These are phyloP conservation scores for Populus hybrid DNA, from an alignment of 441 rosid species.

Conservation along the genomic window DNA sequence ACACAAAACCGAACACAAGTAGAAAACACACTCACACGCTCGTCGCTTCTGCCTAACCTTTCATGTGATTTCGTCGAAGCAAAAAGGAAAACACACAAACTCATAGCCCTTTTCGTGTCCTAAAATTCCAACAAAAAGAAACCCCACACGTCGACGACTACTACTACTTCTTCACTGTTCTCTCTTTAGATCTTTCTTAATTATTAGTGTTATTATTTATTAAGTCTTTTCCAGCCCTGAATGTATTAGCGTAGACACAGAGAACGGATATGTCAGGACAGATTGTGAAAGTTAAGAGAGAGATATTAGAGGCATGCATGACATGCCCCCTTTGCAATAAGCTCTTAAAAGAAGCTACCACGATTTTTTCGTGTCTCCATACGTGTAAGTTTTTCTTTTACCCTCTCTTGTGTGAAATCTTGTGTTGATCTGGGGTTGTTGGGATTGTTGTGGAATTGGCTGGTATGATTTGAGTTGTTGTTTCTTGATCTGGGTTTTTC, in stretches of 20 bases:
- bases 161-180: not conserved
- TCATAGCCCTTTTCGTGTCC: not conserved
- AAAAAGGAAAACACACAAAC: not conserved
- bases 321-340: constrained; percentile 10
- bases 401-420: not conserved
- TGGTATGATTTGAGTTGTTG: constrained; percentile 25
- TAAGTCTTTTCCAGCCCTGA: not conserved
- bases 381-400: constrained; percentile 46
- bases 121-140: not conserved
- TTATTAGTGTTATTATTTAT: not conserved
- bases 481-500: constrained; percentile 25
- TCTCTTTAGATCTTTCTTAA: not conserved
- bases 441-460: constrained; percentile 1
- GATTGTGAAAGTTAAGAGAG: constrained; percentile 46
- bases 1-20: not conserved
- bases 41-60: not conserved
- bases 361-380: constrained; percentile 68
- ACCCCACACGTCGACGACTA: not conserved
- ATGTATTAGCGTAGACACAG: constrained; percentile 28
- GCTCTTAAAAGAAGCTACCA: constrained; percentile 59
- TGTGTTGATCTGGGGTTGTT: not conserved
- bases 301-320: constrained; percentile 57
- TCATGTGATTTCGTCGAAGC: not conserved
- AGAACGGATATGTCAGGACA: not conserved
- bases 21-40: not conserved